Evolutionary conservation across 208 protist species (phyloP).

Genomic region (Wallacemonas collosoma): DNA sequence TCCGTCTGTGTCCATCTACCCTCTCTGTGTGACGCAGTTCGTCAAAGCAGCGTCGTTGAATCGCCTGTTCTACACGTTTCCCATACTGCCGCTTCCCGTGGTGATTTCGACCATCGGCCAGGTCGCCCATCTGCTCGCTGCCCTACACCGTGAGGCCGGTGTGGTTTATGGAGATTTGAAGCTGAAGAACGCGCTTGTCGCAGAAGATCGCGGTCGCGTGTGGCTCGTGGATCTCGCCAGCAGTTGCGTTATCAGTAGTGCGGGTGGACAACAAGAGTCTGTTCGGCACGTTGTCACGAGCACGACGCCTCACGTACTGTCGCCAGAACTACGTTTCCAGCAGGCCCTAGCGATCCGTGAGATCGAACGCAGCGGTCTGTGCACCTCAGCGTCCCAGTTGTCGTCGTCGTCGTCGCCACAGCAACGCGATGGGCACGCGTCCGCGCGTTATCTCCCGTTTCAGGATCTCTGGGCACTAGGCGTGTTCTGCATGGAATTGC

Average conservation of each 20-base stretch:
- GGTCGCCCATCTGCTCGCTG: conserved; percentile 23
- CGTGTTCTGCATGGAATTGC: conserved; percentile 35
- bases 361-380: background rate
- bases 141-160: conserved; percentile 27
- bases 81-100: conserved; percentile 26
- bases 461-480: conserved; percentile 48
- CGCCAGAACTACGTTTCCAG: conserved; percentile 27
- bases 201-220: conserved; percentile 22
- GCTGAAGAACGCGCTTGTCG: conserved; percentile 40
- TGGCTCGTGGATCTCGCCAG: conserved; percentile 47
- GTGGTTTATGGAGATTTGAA: conserved; percentile 50
- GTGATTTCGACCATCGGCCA: conserved; percentile 20
- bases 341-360: no score
- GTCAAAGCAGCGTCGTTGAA: conserved; percentile 31
- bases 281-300: conserved; percentile 8
- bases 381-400: background rate
- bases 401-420: background rate
- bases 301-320: conserved; percentile 32
- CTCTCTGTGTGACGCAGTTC: conserved; percentile 37
- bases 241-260: background rate
- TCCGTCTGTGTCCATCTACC: background rate
- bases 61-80: conserved; percentile 33
- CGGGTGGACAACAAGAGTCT: conserved; percentile 5
- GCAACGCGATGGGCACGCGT: background rate
- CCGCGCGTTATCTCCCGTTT: conserved; percentile 15